These are phyloP conservation scores for Pseudocercospora musae DNA, from an alignment of 2,329 filamentous ascomycete genomes.

Conservation along the genomic window DNA sequence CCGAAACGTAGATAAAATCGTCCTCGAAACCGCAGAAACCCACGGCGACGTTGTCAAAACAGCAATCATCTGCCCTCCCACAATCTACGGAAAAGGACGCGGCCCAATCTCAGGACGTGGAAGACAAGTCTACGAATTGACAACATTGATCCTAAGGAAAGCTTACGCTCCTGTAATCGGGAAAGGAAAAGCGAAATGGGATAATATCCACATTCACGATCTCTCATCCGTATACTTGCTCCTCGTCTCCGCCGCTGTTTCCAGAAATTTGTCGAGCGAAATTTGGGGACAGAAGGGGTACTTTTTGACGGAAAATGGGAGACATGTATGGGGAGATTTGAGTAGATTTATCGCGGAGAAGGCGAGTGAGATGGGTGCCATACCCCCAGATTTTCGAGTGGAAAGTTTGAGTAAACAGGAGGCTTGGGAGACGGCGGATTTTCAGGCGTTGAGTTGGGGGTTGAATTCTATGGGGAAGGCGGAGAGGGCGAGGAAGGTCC, in stretches of 20 bases:
- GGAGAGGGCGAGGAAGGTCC: constrained; percentile 53
- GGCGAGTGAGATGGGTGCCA: constrained; percentile 44
- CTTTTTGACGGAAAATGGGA: constrained; percentile 63
- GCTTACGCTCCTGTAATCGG: constrained; percentile 56
- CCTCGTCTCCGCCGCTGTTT: constrained; percentile 40
- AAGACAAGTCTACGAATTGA: constrained; percentile 58
- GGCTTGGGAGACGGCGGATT: constrained; percentile 46
- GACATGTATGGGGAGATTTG: constrained; percentile 55
- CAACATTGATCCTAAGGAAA: constrained; percentile 50
- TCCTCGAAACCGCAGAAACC: constrained; percentile 50
- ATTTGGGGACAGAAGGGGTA: constrained; percentile 63
- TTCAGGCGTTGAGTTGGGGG: constrained; percentile 56
- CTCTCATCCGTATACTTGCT: constrained; percentile 54
- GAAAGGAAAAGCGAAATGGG: constrained; percentile 54
- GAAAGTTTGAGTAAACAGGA: constrained; percentile 51
- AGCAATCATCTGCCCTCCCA: constrained; percentile 64
- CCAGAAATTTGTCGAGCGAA: constrained; percentile 36
- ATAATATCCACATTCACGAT: constrained; percentile 60
- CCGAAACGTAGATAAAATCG: constrained; percentile 66
- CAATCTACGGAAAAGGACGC: constrained; percentile 43
- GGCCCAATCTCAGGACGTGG: constrained; percentile 55
- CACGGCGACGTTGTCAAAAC: constrained; percentile 54
- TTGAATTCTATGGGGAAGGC: constrained; percentile 59
- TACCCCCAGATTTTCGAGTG: constrained; percentile 49
- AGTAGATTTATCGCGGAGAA: constrained; percentile 18